phyloP scores from a whole-genome alignment of 768 basidiomycete genomes.

The Rhizopogon vulgaris region DNA sequence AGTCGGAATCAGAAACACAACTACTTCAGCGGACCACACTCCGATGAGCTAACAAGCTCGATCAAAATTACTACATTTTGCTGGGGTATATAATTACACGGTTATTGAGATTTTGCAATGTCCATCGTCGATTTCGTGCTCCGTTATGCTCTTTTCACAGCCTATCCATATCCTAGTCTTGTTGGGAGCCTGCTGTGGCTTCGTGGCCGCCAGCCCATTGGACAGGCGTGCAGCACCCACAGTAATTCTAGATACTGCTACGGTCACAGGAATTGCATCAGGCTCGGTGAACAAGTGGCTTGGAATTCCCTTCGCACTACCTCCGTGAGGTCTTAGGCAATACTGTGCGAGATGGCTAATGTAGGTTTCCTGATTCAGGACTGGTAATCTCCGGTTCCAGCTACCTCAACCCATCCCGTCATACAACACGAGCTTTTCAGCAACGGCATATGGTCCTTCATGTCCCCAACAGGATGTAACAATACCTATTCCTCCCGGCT shows the following conservation, averaged over 20 bases:
- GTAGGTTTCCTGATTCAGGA: slow-evolving; percentile 11
- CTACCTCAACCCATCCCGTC: slow-evolving; percentile 23
- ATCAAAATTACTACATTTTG: no score
- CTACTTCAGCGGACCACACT: background rate
- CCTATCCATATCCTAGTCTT: background rate
- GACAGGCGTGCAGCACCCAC: slow-evolving; percentile 9
- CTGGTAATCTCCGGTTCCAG: slow-evolving; percentile 30
- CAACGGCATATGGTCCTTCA: slow-evolving; percentile 29
- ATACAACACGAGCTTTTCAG: slow-evolving; percentile 27
- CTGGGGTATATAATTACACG: background rate
- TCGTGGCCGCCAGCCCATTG: background rate
- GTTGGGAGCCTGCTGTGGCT: background rate
- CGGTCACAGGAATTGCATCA: slow-evolving; percentile 20
- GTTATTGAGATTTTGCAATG: background rate
- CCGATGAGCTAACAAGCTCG: background rate
- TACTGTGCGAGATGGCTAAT: background rate
- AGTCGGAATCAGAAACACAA: background rate
- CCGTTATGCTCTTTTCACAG: background rate
- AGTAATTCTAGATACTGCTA: slow-evolving; percentile 22
- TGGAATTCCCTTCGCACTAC: slow-evolving; percentile 36
- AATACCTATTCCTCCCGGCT: slow-evolving; percentile 8
- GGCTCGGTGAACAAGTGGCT: slow-evolving; percentile 26
- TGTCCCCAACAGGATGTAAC: slow-evolving; percentile 30
- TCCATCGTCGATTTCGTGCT: background rate
- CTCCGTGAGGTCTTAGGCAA: slow-evolving; percentile 24